Conservation (phyloP, 2,329 filamentous ascomycete genomes). For the Venturia carpophila region DNA sequence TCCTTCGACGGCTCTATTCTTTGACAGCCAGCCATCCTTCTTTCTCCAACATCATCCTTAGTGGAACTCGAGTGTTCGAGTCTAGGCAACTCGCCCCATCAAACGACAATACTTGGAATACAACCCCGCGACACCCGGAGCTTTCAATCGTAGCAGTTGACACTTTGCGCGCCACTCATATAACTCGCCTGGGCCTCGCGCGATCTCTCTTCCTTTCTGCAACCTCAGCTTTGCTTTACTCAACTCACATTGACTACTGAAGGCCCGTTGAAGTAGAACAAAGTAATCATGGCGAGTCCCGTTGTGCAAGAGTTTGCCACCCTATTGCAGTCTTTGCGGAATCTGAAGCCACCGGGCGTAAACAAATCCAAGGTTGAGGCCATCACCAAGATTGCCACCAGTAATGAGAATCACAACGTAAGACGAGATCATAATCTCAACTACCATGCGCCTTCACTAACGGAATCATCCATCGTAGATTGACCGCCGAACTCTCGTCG, state of each 20-base stretch:
- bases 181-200: background rate
- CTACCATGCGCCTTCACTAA: background rate
- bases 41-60: slow-evolving; percentile 2
- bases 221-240: slow-evolving; percentile 10
- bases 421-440: background rate
- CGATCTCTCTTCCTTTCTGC: background rate
- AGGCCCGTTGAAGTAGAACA: slow-evolving; percentile 5
- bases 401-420: slow-evolving; percentile 10
- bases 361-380: slow-evolving; percentile 85
- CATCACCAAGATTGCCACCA: slow-evolving; percentile 80
- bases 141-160: background rate
- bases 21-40: slow-evolving; percentile 12
- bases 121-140: slow-evolving; percentile 1
- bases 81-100: background rate
- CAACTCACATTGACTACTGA: slow-evolving; percentile 15
- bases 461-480: background rate
- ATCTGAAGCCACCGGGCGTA: slow-evolving; percentile 85
- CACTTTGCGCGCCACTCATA: slow-evolving; percentile 5
- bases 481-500: slow-evolving; percentile 6
- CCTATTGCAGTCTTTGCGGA: slow-evolving; percentile 84
- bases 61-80: background rate
- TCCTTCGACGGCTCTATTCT: slow-evolving; percentile 7
- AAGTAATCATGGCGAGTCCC: slow-evolving; percentile 18
- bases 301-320: slow-evolving; percentile 83
- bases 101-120: background rate